Conservation (phyloP, 2,329 filamentous ascomycete genomes). For the Exophiala phaeomuriformis region DNA sequence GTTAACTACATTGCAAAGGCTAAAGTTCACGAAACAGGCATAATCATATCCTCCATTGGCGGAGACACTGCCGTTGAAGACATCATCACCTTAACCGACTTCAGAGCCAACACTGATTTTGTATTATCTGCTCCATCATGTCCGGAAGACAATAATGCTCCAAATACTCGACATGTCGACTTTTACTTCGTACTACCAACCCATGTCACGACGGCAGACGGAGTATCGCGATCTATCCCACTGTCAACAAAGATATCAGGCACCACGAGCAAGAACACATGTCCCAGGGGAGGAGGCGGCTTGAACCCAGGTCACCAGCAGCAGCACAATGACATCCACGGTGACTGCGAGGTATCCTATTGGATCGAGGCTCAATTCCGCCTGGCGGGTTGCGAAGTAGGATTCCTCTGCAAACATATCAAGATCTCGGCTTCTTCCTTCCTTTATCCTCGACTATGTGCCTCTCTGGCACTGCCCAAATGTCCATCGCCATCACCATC, state of each 20-base stretch:
- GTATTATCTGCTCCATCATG: not conserved
- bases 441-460: conserved; percentile 11
- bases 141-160: not conserved
- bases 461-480: conserved; percentile 1
- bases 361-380: conserved; percentile 21
- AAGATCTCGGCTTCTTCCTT: conserved; percentile 1
- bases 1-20: not conserved
- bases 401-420: conserved; percentile 9
- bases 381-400: conserved; percentile 9
- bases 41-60: conserved; percentile 18
- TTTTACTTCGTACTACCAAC: conserved; percentile 21
- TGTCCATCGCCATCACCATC: not conserved
- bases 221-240: conserved; percentile 12
- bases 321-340: not conserved
- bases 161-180: conserved; percentile 7
- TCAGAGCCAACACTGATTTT: conserved; percentile 15
- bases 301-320: conserved; percentile 5
- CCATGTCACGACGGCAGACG: not conserved
- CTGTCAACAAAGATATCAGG: conserved; percentile 9
- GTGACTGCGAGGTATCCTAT: conserved; percentile 19
- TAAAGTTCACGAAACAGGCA: conserved; percentile 3
- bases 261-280: conserved; percentile 1
- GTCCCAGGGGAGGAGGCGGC: conserved; percentile 5
- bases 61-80: conserved; percentile 13
- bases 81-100: conserved; percentile 22